These are phyloP conservation scores for Neonectria punicea DNA, from an alignment of 2,329 filamentous ascomycete species.

Conservation along the genomic window DNA sequence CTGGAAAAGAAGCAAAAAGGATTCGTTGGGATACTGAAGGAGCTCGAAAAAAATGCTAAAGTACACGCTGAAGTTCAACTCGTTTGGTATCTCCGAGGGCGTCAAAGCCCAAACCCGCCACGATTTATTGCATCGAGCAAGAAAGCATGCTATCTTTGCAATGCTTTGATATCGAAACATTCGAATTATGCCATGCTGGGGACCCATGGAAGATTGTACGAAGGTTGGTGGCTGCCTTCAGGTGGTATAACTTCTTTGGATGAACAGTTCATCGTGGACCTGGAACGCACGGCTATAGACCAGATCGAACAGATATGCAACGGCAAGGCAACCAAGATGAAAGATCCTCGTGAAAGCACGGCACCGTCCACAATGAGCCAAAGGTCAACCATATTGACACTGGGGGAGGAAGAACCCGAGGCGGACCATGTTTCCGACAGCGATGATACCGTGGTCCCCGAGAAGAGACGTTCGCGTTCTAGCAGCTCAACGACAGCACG, in stretches of 20 bases:
- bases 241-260: background rate
- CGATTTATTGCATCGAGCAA: constrained; percentile 37
- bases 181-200: constrained; percentile 19
- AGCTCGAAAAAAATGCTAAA: constrained; percentile 9
- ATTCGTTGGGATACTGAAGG: background rate
- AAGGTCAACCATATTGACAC: background rate
- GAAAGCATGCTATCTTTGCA: constrained; percentile 36
- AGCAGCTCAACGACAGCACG: too few relatives aligned
- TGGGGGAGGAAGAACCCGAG: background rate
- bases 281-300: constrained; percentile 13
- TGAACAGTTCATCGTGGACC: constrained; percentile 6
- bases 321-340: background rate
- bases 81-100: constrained; percentile 28
- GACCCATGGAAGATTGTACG: constrained; percentile 35
- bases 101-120: constrained; percentile 11
- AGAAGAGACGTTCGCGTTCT: background rate
- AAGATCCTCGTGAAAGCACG: constrained; percentile 21
- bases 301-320: constrained; percentile 6
- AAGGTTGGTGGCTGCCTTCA: constrained; percentile 28
- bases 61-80: constrained; percentile 40
- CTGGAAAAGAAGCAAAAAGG: background rate
- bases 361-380: constrained; percentile 4
- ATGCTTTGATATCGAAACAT: constrained; percentile 26
- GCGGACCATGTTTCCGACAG: background rate
- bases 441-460: constrained; percentile 1